Percentiles rank a stretch among this genome's conserved stretches.
Conservation (phyloP, 495 filamentous ascomycete species). For the Amphirosellinia nigrospora region DNA sequence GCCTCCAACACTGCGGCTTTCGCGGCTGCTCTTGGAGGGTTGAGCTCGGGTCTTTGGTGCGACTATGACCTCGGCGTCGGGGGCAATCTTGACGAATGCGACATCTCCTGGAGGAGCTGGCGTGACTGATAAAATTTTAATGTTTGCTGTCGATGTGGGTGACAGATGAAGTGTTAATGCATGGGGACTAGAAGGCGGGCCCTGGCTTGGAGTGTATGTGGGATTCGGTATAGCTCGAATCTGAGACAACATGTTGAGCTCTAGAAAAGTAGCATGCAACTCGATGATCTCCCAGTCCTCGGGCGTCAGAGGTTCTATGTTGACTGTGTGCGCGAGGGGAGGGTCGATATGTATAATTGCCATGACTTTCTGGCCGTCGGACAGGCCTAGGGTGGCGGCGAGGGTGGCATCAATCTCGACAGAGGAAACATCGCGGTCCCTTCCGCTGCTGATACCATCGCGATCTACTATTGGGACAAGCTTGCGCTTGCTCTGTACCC, state of each 20-base stretch:
- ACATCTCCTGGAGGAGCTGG: slow-evolving; percentile 71
- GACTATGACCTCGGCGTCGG: slow-evolving; percentile 95
- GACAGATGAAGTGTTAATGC: slow-evolving; percentile 92
- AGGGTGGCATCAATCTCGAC: slow-evolving; percentile 93
- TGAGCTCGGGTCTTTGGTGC: slow-evolving; percentile 77
- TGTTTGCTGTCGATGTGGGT: slow-evolving; percentile 92
- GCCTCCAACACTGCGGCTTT: slow-evolving; percentile 72
- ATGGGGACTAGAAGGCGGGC: slow-evolving; percentile 60
- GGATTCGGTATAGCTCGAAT: slow-evolving; percentile 92
- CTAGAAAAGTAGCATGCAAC: slow-evolving; percentile 90
- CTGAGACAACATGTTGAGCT: slow-evolving; percentile 91
- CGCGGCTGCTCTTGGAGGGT: slow-evolving; percentile 53
- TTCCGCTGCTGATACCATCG: slow-evolving; percentile 68
- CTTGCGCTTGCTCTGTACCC: slow-evolving; percentile 89
- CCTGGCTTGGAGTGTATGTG: slow-evolving; percentile 57
- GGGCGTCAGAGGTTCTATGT: slow-evolving; percentile 93
- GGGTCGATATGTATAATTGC: slow-evolving; percentile 81
- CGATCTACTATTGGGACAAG: slow-evolving; percentile 72
- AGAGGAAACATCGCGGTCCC: slow-evolving; percentile 73
- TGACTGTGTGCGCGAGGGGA: slow-evolving; percentile 85
- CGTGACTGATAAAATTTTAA: slow-evolving; percentile 78
- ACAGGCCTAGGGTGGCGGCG: slow-evolving; percentile 78
- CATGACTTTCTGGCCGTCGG: slow-evolving; percentile 83
- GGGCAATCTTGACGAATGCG: slow-evolving; percentile 87
- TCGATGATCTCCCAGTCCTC: slow-evolving; percentile 99